Evolutionary conservation across 768 basidiomycete species (phyloP).

Genomic region (Rhodotorula toruloides): DNA sequence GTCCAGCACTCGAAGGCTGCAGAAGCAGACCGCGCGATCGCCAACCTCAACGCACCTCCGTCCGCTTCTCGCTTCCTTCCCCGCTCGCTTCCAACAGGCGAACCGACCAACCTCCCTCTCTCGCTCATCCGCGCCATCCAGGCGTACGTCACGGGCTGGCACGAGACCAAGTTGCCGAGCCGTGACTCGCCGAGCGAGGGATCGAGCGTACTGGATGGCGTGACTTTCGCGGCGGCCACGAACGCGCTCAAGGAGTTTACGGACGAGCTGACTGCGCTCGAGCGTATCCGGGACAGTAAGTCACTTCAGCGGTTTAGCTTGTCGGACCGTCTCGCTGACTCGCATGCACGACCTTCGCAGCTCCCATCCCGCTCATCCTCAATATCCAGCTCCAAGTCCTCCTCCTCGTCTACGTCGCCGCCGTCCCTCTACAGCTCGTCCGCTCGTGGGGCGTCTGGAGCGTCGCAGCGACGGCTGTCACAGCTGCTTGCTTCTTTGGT

Average conservation of each 20-base stretch:
- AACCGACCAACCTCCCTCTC: constrained; percentile 33
- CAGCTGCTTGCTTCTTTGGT: constrained; percentile 28
- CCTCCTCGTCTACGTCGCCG: constrained; percentile 34
- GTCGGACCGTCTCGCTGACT: background rate
- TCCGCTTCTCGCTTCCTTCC: constrained; percentile 7
- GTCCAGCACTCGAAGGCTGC: constrained; percentile 28
- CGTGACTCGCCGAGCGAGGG: background rate
- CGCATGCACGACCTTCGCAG: background rate
- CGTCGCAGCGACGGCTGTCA: constrained; percentile 22
- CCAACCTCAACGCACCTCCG: constrained; percentile 15
- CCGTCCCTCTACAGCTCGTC: constrained; percentile 36
- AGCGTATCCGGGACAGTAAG: constrained; percentile 36
- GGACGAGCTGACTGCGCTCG: constrained; percentile 32
- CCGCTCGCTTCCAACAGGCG: constrained; percentile 8
- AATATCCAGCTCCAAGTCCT: constrained; percentile 35
- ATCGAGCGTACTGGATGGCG: constrained; percentile 18
- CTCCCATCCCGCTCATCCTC: constrained; percentile 37
- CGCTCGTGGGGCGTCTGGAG: constrained; percentile 20
- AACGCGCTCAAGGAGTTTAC: constrained; percentile 19
- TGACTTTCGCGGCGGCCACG: constrained; percentile 19
- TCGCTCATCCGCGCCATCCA: constrained; percentile 28
- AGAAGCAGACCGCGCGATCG: constrained; percentile 24
- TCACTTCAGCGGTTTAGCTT: background rate
- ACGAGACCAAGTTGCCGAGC: constrained; percentile 12
- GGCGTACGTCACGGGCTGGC: constrained; percentile 22